phyloP scores from a whole-genome alignment of 2,329 filamentous ascomycete genomes.

The Colletotrichum sp. region DNA sequence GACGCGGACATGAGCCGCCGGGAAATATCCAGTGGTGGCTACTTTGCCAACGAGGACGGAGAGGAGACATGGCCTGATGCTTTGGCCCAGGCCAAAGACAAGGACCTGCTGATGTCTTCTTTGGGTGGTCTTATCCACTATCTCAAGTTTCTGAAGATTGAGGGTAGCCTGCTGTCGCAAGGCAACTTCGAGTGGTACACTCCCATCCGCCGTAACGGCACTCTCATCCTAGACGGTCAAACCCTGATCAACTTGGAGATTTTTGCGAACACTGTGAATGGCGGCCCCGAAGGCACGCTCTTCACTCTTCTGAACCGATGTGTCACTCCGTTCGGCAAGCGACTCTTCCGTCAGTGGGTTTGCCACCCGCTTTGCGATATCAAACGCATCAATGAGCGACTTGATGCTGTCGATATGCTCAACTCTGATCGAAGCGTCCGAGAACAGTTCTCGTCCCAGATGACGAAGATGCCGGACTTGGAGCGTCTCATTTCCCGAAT shows the following conservation, averaged over 20 bases:
- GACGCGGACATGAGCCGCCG: conserved; percentile 80
- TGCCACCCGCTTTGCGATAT: conserved; percentile 93
- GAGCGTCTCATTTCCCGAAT: conserved; percentile 94
- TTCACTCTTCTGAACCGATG: conserved; percentile 93
- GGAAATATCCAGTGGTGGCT: conserved; percentile 79
- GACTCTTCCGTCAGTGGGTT: conserved; percentile 95
- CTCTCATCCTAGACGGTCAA: conserved; percentile 90
- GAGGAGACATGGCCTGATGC: conserved; percentile 74
- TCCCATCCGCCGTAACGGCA: conserved; percentile 89
- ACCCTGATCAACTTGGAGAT: conserved; percentile 98
- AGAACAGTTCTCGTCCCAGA: conserved; percentile 85
- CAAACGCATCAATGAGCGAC: conserved; percentile 85
- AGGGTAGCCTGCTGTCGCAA: conserved; percentile 84
- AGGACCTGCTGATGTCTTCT: conserved; percentile 87
- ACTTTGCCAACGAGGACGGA: conserved; percentile 69
- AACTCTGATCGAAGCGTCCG: conserved; percentile 82
- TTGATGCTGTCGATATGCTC: conserved; percentile 92
- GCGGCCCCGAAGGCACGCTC: conserved; percentile 82
- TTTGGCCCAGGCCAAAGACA: conserved; percentile 74
- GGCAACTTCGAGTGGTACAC: conserved; percentile 92
- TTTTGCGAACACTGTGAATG: conserved; percentile 91
- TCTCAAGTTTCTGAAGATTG: conserved; percentile 84
- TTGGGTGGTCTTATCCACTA: conserved; percentile 90
- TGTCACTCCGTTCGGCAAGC: conserved; percentile 95
- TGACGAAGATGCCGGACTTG: conserved; percentile 91